Percentiles rank a stretch among this genome's conserved stretches.
phyloP scores from a whole-genome alignment of 805 yeast genomes.

The Metschnikowia colocasiae region DNA sequence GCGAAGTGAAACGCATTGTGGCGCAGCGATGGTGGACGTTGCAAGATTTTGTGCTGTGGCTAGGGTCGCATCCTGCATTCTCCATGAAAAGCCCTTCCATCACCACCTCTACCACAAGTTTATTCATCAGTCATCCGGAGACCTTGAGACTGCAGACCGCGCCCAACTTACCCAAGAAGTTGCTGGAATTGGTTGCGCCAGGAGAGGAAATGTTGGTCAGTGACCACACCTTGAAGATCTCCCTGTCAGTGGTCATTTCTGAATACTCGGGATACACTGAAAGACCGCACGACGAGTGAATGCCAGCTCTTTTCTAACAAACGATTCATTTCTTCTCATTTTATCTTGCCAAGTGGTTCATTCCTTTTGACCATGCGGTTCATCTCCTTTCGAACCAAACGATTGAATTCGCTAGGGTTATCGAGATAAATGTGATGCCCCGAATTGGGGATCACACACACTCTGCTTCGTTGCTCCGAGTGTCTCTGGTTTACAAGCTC shows the following conservation, averaged over 20 bases:
- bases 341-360: too few relatives aligned
- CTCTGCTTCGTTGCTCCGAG: constrained; percentile 22
- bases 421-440: constrained; percentile 84
- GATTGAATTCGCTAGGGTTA: constrained; percentile 53
- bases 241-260: constrained; percentile 24
- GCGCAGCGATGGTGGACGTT: constrained; percentile 29
- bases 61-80: constrained; percentile 28
- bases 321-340: not conserved
- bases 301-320: not conserved
- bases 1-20: constrained; percentile 22
- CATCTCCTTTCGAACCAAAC: constrained; percentile 52
- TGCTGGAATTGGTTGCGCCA: constrained; percentile 34
- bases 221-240: constrained; percentile 49
- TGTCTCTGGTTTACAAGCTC: constrained; percentile 26
- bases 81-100: constrained; percentile 45
- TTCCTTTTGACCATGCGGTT: too few relatives aligned
- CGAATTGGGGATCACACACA: constrained; percentile 47
- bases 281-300: not conserved
- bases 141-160: constrained; percentile 44
- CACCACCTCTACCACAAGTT: constrained; percentile 33
- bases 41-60: constrained; percentile 36
- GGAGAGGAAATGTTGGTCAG: constrained; percentile 53
- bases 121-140: constrained; percentile 49
- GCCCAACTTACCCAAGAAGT: constrained; percentile 35
- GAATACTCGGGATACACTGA: constrained; percentile 22